Conservation (phyloP, 169 alveolate genomes). For the Plasmodium coatneyi region DNA sequence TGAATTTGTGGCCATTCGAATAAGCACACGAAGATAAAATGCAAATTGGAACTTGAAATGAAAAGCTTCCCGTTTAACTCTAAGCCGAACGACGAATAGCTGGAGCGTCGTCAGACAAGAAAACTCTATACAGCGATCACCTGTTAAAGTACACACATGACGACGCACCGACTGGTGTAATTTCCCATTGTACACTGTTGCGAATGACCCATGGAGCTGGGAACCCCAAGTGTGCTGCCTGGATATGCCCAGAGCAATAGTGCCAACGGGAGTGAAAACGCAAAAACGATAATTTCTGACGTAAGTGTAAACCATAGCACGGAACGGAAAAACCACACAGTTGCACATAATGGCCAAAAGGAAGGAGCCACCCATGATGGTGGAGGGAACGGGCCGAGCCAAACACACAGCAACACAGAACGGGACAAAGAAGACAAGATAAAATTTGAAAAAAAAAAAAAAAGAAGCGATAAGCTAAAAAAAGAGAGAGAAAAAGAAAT, state of each 20-base stretch:
- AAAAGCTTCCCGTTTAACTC: neutral
- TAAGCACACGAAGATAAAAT: neutral
- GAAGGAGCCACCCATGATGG: neutral
- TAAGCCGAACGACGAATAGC: neutral
- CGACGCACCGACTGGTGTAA: neutral
- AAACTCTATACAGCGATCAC: neutral
- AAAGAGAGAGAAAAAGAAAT: slow-evolving; percentile 70
- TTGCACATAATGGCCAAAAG: neutral
- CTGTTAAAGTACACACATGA: neutral
- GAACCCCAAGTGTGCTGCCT: neutral
- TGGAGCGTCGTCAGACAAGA: neutral
- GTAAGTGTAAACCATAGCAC: neutral
- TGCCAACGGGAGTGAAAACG: neutral
- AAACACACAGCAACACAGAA: neutral
- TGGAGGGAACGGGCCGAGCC: neutral
- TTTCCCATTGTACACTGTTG: neutral
- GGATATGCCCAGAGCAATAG: neutral
- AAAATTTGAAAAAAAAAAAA: slow-evolving; percentile 59
- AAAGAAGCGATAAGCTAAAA: slow-evolving; percentile 40
- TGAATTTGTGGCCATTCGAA: neutral
- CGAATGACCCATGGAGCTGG: neutral
- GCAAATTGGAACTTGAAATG: neutral
- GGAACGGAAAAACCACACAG: neutral
- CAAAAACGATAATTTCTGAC: neutral
- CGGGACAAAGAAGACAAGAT: slow-evolving; percentile 26